Evolutionary conservation across 345 rosid species (phyloP).

Genomic region (Rhodamnia rubescens): DNA sequence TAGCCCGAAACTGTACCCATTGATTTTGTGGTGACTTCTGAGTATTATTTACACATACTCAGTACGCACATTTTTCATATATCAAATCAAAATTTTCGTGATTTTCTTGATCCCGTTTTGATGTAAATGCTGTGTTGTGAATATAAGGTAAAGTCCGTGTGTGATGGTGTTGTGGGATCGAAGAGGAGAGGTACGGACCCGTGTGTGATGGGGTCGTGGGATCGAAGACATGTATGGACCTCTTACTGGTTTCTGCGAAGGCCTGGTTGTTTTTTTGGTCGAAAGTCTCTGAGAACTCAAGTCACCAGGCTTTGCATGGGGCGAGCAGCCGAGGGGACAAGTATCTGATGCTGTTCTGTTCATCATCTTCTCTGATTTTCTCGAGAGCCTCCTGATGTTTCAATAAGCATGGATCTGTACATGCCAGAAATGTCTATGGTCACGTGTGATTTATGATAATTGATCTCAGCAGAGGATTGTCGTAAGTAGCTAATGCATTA

Average conservation of each 20-base stretch:
- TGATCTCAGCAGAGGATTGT: neutral
- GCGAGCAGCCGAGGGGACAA: neutral
- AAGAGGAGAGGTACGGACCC: no score
- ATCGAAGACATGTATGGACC: neutral
- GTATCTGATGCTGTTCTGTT: neutral
- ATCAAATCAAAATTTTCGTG: neutral
- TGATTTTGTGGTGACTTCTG: neutral
- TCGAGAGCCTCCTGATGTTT: neutral
- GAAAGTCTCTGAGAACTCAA: neutral
- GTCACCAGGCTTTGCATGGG: neutral
- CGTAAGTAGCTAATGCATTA: neutral
- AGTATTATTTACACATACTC: neutral
- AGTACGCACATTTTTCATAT: neutral
- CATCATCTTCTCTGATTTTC: neutral
- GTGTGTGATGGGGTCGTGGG: no score
- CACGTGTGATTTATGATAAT: neutral
- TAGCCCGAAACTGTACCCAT: neutral
- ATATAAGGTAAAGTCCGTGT: neutral
- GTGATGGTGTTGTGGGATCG: no score
- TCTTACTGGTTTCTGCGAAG: neutral
- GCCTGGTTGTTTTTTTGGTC: neutral
- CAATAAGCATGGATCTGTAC: neutral
- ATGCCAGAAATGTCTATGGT: neutral
- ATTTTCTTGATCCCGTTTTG: neutral
- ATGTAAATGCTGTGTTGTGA: neutral